Percentiles rank a stretch among this genome's conserved stretches.
These are phyloP conservation scores for Alternaria sp. DNA, from an alignment of 2,329 filamentous ascomycete genomes.

Conservation along the genomic window DNA sequence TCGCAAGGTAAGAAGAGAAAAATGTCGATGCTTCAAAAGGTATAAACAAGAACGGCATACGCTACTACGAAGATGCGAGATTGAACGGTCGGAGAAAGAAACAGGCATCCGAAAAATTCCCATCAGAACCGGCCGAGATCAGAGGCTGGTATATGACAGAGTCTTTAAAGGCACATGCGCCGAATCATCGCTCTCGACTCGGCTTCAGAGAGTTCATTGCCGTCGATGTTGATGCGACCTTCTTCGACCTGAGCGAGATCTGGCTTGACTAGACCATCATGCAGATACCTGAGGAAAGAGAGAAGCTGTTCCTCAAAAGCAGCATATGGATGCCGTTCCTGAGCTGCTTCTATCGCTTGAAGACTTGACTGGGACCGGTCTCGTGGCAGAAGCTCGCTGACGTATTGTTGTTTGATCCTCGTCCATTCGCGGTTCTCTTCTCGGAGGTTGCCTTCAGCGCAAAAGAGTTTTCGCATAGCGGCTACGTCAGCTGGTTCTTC, in stretches of 20 bases:
- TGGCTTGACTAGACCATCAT: slow-evolving; percentile 56
- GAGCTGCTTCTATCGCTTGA: slow-evolving; percentile 40
- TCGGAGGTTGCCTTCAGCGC: slow-evolving; percentile 38
- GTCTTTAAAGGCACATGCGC: slow-evolving; percentile 41
- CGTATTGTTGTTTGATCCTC: slow-evolving; percentile 44
- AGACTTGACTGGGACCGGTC: slow-evolving; percentile 17
- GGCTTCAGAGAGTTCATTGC: slow-evolving; percentile 39
- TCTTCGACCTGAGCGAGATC: slow-evolving; percentile 63
- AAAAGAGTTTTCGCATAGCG: slow-evolving; percentile 48
- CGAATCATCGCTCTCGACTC: slow-evolving; percentile 46
- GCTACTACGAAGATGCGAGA: background rate
- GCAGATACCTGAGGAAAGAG: slow-evolving; percentile 55
- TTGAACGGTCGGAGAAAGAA: background rate
- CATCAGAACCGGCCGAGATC: background rate
- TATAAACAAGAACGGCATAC: slow-evolving; percentile 8
- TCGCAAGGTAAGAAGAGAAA: background rate
- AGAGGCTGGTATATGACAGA: background rate
- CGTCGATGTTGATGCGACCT: slow-evolving; percentile 51
- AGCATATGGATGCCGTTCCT: slow-evolving; percentile 42
- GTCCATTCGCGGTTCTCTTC: slow-evolving; percentile 51
- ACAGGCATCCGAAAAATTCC: background rate
- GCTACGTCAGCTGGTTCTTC: slow-evolving; percentile 40
- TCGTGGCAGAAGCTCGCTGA: slow-evolving; percentile 34
- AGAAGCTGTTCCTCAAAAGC: slow-evolving; percentile 54
- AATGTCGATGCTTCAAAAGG: background rate